phyloP scores from a whole-genome alignment of 345 rosid genomes.

The Gossypium stocksii region DNA sequence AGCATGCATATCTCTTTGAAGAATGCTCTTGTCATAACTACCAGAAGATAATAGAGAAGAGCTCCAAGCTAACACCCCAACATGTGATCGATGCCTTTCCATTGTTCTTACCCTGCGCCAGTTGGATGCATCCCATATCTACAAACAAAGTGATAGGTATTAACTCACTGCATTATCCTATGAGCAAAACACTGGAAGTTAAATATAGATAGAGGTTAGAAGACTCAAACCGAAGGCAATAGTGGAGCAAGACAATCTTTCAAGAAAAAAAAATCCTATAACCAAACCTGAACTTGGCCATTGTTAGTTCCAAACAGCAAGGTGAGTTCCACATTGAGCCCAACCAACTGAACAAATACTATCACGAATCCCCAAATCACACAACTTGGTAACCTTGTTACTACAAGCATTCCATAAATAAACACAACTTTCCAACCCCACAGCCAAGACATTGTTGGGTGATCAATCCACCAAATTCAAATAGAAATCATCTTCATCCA shows the following conservation, averaged over 20 bases:
- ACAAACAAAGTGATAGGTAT: slow-evolving; percentile 7
- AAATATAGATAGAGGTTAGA: not conserved
- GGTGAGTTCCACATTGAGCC: slow-evolving; percentile 82
- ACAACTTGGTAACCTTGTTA: slow-evolving; percentile 95
- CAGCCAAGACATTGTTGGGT: slow-evolving; percentile 84
- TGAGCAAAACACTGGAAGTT: not conserved
- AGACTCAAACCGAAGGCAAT: not conserved
- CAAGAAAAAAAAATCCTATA: not conserved
- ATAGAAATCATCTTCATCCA: slow-evolving; percentile 96
- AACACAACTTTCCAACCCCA: slow-evolving; percentile 90
- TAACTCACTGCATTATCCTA: not conserved
- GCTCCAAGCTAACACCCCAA: slow-evolving; percentile 96
- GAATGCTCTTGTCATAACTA: slow-evolving; percentile 89
- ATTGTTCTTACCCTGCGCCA: slow-evolving; percentile 75
- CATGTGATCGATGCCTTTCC: slow-evolving; percentile 93
- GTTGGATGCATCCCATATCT: slow-evolving; percentile 93
- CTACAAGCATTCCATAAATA: slow-evolving; percentile 98
- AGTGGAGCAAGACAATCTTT: not conserved
- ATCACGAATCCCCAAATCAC: slow-evolving; percentile 84
- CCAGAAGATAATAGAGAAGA: slow-evolving; percentile 82
- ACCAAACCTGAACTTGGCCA: slow-evolving; percentile 78
- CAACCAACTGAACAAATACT: slow-evolving; percentile 91
- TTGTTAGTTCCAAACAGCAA: slow-evolving; percentile 86
- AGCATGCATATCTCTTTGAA: slow-evolving; percentile 77
- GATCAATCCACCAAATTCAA: slow-evolving; percentile 98